A percentile compares a stretch with the other conserved stretches of the same genome.
phyloP scores from a whole-genome alignment of 2,329 filamentous ascomycete genomes.

The Beauveria bassiana region DNA sequence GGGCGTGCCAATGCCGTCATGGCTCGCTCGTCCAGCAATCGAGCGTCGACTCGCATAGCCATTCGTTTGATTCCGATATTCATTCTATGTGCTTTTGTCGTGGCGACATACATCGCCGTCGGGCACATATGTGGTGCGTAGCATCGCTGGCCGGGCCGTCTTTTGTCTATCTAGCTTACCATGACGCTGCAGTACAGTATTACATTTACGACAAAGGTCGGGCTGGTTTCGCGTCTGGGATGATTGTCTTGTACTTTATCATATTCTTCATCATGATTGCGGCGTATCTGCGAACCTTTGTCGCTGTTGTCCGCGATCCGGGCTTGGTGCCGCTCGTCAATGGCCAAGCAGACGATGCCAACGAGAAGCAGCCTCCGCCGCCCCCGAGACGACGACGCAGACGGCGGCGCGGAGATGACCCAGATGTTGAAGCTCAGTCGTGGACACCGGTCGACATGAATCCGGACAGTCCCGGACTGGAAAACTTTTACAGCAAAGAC shows the following conservation, averaged over 20 bases:
- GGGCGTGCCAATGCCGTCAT: constrained; percentile 23
- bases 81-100: constrained; percentile 57
- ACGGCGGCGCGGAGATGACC: constrained; percentile 13
- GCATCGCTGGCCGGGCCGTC: background rate
- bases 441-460: constrained; percentile 35
- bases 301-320: constrained; percentile 60
- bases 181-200: constrained; percentile 53
- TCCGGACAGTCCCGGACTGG: constrained; percentile 60
- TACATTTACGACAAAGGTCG: constrained; percentile 47
- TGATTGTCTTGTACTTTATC: constrained; percentile 66
- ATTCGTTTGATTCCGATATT: constrained; percentile 60
- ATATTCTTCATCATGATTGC: constrained; percentile 58
- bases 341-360: constrained; percentile 17
- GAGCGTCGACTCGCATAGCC: constrained; percentile 25
- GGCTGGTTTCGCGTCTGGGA: constrained; percentile 53
- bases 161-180: background rate
- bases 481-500: constrained; percentile 73
- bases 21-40: constrained; percentile 21
- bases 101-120: constrained; percentile 64
- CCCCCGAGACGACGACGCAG: constrained; percentile 16
- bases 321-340: constrained; percentile 62
- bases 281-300: constrained; percentile 64
- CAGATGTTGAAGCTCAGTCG: constrained; percentile 19
- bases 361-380: constrained; percentile 22
- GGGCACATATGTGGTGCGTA: constrained; percentile 58